These are phyloP conservation scores for Globisporangium iwayamae DNA, from an alignment of 352 stramenopile genomes.

Conservation along the genomic window DNA sequence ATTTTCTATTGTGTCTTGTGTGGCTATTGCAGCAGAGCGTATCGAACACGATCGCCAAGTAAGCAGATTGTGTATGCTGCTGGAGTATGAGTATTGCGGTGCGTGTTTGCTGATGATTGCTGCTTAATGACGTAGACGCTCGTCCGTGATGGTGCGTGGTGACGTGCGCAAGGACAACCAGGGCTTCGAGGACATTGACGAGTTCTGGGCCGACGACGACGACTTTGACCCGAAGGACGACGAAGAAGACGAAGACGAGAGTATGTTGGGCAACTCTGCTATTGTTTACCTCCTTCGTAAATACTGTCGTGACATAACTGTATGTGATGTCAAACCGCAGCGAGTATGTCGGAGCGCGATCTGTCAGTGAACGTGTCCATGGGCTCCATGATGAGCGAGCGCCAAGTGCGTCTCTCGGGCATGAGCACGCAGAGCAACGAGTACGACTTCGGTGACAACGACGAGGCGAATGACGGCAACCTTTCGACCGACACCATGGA, in stretches of 20 bases:
- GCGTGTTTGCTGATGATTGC: background rate
- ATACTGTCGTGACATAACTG: background rate
- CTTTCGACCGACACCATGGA: constrained; percentile 24
- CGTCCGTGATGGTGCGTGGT: constrained; percentile 49
- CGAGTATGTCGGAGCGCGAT: constrained; percentile 44
- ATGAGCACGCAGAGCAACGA: constrained; percentile 32
- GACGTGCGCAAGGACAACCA: constrained; percentile 75
- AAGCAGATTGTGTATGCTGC: constrained; percentile 21
- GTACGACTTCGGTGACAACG: constrained; percentile 17
- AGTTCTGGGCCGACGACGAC: constrained; percentile 78
- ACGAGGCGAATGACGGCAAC: constrained; percentile 15
- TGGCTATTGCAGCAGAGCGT: constrained; percentile 6
- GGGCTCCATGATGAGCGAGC: constrained; percentile 45
- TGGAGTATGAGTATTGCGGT: background rate
- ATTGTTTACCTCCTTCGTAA: no score
- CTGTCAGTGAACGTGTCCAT: constrained; percentile 37
- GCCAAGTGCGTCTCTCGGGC: constrained; percentile 36
- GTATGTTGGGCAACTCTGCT: constrained; percentile 6
- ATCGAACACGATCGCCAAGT: constrained; percentile 18
- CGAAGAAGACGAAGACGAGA: constrained; percentile 41
- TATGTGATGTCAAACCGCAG: constrained; percentile 21
- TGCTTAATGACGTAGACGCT: constrained; percentile 28
- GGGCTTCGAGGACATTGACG: constrained; percentile 85
- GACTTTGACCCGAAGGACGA: constrained; percentile 19
- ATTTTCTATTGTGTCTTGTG: background rate